Base-by-base conservation (phyloP, 2,329 filamentous ascomycete genomes). In the Aurifilum marmelostoma region DNA sequence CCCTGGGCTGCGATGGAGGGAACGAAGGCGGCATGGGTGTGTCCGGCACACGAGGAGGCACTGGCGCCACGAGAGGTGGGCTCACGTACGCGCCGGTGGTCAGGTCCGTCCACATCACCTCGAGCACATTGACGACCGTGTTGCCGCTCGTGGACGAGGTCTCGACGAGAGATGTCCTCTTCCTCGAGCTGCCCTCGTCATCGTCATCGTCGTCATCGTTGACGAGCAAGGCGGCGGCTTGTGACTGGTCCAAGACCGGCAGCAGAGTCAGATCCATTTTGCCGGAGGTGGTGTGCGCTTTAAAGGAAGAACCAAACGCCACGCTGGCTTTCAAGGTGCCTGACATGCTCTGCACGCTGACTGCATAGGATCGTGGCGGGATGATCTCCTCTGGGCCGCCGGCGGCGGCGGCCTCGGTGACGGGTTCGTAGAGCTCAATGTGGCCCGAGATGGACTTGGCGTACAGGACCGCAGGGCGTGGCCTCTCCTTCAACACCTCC, bases 351-450 rank as follows among this genome's bases (percentile, higher is more conserved):
- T 77, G 73, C 14, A 86, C 70, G 39, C 80, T 76, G 21, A 85
- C 79, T 3, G 78, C 73, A 73, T 86, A 87, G 70, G 87, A 81
- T 8, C 85, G 80, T 0, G 77, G 75, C 2, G 84, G 84, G 9
- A 86, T 73, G 16, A 71, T 61, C 2, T 65, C 68, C 16, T 66
- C 70, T 3, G 72, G 66, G 24, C 12, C 56, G 18, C 12, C 56
- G 2, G 69, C 37, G 12, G 75, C 70, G 14, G 67, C 56, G 0
- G 74, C 74, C 14, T 43, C 74, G 61, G 76, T 72, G 12, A 86
- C 67, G 18, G 83, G 81, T 69, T 86, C 83, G 37, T 74, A 72
- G 24, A 85, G 73, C 9, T 74, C 74, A 58, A 87, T 71, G 18
- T 72, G 29, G 29, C 85, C 85, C 0, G 85, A 87, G 3, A 80